These are phyloP conservation scores for Pelargonium citronellum DNA, from an alignment of 441 rosid species.

Conservation along the genomic window DNA sequence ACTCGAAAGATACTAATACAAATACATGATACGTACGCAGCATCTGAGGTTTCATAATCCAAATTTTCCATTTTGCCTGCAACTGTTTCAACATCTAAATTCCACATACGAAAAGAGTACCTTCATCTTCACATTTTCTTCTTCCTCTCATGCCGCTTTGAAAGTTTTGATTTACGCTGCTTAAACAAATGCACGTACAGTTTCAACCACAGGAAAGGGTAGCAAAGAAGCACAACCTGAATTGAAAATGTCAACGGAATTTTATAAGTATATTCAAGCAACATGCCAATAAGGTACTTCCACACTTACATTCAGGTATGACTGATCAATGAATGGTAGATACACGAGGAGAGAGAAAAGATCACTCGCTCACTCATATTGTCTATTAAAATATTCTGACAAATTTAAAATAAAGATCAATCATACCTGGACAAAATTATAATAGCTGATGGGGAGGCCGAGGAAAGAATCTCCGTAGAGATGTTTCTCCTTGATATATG, in stretches of 20 bases:
- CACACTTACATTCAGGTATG: not conserved
- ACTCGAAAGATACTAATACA: too few species aligned
- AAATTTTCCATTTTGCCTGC: not conserved
- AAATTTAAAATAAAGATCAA: not conserved
- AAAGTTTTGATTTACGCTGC: conserved; percentile 60
- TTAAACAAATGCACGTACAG: conserved; percentile 64
- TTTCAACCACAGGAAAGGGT: conserved; percentile 71
- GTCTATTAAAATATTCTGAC: not conserved
- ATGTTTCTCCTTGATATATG: conserved; percentile 45
- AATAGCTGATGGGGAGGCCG: conserved; percentile 54
- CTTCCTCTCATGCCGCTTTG: conserved; percentile 30
- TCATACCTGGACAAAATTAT: conserved; percentile 52
- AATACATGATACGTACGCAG: not conserved
- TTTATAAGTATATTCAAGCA: not conserved
- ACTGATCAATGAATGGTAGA: not conserved
- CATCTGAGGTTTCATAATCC: not conserved
- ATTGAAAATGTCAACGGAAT: conserved; percentile 17
- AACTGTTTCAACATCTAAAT: not conserved
- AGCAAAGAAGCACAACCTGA: conserved; percentile 56
- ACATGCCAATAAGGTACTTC: not conserved
- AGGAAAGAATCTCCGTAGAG: conserved; percentile 47
- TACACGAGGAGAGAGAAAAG: not conserved
- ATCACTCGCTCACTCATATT: not conserved
- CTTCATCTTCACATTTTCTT: conserved; percentile 39
- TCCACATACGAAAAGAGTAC: not conserved